Conservation (phyloP, 352 stramenopile species). For the Hyaloperonospora arabidopsidis region DNA sequence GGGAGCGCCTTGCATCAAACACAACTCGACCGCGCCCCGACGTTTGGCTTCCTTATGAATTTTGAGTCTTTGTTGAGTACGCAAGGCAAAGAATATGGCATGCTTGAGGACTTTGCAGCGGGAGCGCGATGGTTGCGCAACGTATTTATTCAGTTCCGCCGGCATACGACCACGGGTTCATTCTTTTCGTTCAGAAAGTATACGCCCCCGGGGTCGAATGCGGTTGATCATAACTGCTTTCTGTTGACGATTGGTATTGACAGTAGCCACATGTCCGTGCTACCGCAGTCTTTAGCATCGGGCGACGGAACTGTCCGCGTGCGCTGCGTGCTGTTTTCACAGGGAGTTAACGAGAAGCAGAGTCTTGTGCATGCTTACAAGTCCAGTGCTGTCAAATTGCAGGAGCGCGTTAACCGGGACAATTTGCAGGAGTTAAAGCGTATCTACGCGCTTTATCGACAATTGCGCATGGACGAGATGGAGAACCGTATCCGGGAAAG, state of each 20-base stretch:
- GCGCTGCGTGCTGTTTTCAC: slow-evolving; percentile 65
- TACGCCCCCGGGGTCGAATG: slow-evolving; percentile 28
- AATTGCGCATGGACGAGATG: slow-evolving; percentile 37
- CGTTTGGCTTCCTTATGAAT: slow-evolving; percentile 65
- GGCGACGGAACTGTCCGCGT: slow-evolving; percentile 47
- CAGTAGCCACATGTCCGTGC: slow-evolving; percentile 40
- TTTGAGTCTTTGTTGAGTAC: slow-evolving; percentile 85
- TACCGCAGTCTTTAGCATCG: slow-evolving; percentile 38
- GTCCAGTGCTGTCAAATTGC: slow-evolving; percentile 61
- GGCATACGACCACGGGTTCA: slow-evolving; percentile 30
- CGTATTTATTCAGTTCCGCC: slow-evolving; percentile 72
- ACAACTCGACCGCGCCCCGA: slow-evolving; percentile 47
- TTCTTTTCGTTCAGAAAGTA: slow-evolving; percentile 63
- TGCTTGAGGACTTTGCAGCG: slow-evolving; percentile 89
- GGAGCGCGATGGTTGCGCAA: slow-evolving; percentile 74
- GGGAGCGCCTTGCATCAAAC: slow-evolving; percentile 51
- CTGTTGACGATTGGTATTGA: slow-evolving; percentile 60
- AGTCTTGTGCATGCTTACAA: slow-evolving; percentile 76
- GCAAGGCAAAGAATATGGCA: slow-evolving; percentile 91
- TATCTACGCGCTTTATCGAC: slow-evolving; percentile 50
- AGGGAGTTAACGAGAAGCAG: slow-evolving; percentile 83
- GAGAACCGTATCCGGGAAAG: slow-evolving; percentile 24
- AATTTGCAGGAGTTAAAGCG: slow-evolving; percentile 60
- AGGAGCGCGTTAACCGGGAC: slow-evolving; percentile 78
- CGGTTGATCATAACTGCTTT: slow-evolving; percentile 32